phyloP scores from a whole-genome alignment of 2,329 filamentous ascomycete species.

The Talaromyces sp. region DNA sequence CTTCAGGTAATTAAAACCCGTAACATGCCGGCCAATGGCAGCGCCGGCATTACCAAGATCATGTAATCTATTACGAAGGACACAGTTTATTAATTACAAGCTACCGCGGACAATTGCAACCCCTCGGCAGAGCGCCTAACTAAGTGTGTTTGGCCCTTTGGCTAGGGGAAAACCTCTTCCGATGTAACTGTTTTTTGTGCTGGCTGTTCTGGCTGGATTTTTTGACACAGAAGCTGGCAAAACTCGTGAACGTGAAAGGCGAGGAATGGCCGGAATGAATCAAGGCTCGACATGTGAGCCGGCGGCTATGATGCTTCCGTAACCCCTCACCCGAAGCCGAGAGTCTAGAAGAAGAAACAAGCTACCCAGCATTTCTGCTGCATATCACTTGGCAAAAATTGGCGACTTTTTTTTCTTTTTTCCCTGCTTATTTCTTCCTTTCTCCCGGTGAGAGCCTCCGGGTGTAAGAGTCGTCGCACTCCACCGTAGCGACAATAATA shows the following conservation, averaged over 20 bases:
- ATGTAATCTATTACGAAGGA: background rate
- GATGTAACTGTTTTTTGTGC: background rate
- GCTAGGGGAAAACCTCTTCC: background rate
- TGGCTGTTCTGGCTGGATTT: background rate
- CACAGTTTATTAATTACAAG: background rate
- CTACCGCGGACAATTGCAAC: background rate
- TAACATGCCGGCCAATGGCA: constrained; percentile 3
- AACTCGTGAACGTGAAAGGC: background rate
- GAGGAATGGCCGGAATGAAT: background rate
- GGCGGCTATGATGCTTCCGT: background rate
- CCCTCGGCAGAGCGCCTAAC: background rate
- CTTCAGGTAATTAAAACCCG: background rate
- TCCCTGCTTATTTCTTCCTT: background rate
- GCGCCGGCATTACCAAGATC: constrained; percentile 2
- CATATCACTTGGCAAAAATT: background rate
- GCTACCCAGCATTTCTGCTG: background rate
- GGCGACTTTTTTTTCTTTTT: too few species aligned
- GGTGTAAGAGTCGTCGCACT: background rate
- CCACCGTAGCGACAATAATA: background rate
- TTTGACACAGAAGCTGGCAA: background rate
- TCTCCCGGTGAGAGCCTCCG: background rate
- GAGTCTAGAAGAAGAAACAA: background rate
- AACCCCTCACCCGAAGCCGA: background rate
- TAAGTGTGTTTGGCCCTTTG: background rate
- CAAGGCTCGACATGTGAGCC: background rate